Conservation (phyloP, 306 rosid species). For the Cucumis hystrix region DNA sequence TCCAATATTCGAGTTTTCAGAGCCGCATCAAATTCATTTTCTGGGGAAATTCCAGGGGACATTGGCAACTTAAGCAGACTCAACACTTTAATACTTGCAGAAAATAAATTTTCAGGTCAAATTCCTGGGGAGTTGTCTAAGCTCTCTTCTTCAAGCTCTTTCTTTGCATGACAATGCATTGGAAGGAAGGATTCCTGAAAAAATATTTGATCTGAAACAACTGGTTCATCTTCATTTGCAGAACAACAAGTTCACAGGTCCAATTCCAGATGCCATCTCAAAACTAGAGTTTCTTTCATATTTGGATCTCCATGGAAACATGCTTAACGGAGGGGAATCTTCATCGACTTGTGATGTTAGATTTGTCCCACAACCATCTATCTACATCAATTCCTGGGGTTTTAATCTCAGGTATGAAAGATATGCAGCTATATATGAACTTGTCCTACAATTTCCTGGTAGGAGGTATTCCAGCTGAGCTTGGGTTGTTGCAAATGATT, state of each 20-base stretch:
- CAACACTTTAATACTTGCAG: constrained; percentile 25
- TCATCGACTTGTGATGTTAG: constrained; percentile 31
- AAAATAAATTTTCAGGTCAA: constrained; percentile 52
- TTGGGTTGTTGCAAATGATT: constrained; percentile 57
- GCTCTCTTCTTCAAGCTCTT: constrained; percentile 60
- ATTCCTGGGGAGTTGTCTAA: constrained; percentile 53
- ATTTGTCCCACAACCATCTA: constrained; percentile 56
- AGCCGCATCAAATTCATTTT: constrained; percentile 32
- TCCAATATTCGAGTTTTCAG: constrained; percentile 24
- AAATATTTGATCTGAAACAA: constrained; percentile 33
- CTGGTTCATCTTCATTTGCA: constrained; percentile 30
- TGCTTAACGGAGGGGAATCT: constrained; percentile 44
- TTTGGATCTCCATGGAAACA: constrained; percentile 56
- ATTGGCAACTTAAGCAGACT: constrained; percentile 57
- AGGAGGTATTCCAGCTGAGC: constrained; percentile 56
- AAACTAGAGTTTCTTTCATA: constrained; percentile 50
- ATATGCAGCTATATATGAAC: constrained; percentile 51
- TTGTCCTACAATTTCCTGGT: constrained; percentile 56
- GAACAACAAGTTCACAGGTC: constrained; percentile 56
- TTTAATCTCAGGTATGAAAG: constrained; percentile 32
- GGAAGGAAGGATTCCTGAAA: constrained; percentile 56
- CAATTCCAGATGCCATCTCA: constrained; percentile 52
- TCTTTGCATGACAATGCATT: constrained; percentile 31
- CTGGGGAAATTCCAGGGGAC: constrained; percentile 56
- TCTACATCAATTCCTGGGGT: constrained; percentile 46